These are phyloP conservation scores for Hydnum rufescens DNA, from an alignment of 768 basidiomycete genomes.

Conservation along the genomic window DNA sequence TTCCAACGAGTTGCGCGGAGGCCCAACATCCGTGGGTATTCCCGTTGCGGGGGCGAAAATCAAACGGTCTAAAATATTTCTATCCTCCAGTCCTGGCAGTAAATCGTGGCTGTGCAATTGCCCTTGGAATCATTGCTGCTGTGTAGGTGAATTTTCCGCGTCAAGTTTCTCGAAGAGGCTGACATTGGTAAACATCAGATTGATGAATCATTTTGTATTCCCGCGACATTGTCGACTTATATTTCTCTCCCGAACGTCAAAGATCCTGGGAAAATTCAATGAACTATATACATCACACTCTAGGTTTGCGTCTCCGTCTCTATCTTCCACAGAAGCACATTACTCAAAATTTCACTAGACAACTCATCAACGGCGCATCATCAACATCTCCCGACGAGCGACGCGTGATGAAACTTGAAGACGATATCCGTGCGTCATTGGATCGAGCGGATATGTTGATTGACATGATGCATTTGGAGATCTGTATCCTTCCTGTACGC, in stretches of 20 bases:
- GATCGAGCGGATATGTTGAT: constrained; percentile 19
- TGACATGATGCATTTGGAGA: constrained; percentile 26
- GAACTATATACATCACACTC: constrained; percentile 21
- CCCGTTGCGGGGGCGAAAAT: constrained; percentile 14
- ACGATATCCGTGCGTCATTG: not conserved
- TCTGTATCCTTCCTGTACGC: constrained; percentile 30
- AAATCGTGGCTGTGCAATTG: constrained; percentile 24
- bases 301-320: not conserved
- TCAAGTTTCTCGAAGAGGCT: not conserved
- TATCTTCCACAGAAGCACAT: too few relatives aligned
- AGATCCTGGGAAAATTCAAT: constrained; percentile 22
- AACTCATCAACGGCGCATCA: too few relatives aligned
- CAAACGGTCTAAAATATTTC: not conserved
- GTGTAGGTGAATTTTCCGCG: constrained; percentile 10
- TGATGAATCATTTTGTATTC: constrained; percentile 27
- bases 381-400: too few relatives aligned
- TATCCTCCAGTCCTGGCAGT: constrained; percentile 21
- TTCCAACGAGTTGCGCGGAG: constrained; percentile 13
- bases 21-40: constrained; percentile 7
- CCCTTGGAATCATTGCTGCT: constrained; percentile 27
- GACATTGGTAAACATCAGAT: not conserved
- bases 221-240: constrained; percentile 29
- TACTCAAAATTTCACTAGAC: too few relatives aligned
- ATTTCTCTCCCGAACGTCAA: constrained; percentile 24
- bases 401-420: not conserved